A percentile compares a stretch with the other conserved stretches of the same genome.
These are phyloP conservation scores for Bimuria novae-zelandiae DNA, from an alignment of 2,329 filamentous ascomycete genomes.

Conservation along the genomic window DNA sequence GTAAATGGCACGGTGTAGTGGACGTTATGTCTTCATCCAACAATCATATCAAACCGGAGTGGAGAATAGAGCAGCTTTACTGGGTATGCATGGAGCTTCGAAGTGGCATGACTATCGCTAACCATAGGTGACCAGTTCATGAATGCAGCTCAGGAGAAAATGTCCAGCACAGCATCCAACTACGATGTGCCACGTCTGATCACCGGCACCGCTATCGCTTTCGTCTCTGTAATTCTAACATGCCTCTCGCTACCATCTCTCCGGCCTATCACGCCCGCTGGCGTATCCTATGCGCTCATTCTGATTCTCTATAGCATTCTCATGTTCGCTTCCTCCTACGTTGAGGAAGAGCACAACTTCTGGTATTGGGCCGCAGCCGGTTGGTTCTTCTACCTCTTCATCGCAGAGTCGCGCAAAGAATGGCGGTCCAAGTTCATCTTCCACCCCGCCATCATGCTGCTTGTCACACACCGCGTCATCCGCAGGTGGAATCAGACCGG, in stretches of 20 bases:
- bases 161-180: slow-evolving; percentile 91
- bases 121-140: slow-evolving; percentile 60
- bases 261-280: slow-evolving; percentile 57
- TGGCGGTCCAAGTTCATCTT: slow-evolving; percentile 32
- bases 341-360: slow-evolving; percentile 98
- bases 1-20: slow-evolving; percentile 63
- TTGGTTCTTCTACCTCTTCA: slow-evolving; percentile 63
- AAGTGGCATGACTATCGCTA: slow-evolving; percentile 3
- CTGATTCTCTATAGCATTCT: slow-evolving; percentile 70
- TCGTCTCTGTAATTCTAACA: slow-evolving; percentile 49
- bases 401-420: slow-evolving; percentile 41
- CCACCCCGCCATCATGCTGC: slow-evolving; percentile 52
- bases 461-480: slow-evolving; percentile 67
- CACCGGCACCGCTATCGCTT: slow-evolving; percentile 51
- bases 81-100: slow-evolving; percentile 39
- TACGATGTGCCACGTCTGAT: slow-evolving; percentile 74
- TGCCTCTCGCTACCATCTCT: slow-evolving; percentile 42
- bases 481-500: slow-evolving; percentile 95
- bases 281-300: slow-evolving; percentile 44
- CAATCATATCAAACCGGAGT: slow-evolving; percentile 10
- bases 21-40: slow-evolving; percentile 9
- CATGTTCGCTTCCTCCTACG: slow-evolving; percentile 98
- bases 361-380: slow-evolving; percentile 89
- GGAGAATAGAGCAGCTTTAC: slow-evolving; percentile 45
- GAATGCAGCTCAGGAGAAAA: slow-evolving; percentile 71